phyloP scores from a whole-genome alignment of 768 basidiomycete species.

The Butyriboletus loyo region DNA sequence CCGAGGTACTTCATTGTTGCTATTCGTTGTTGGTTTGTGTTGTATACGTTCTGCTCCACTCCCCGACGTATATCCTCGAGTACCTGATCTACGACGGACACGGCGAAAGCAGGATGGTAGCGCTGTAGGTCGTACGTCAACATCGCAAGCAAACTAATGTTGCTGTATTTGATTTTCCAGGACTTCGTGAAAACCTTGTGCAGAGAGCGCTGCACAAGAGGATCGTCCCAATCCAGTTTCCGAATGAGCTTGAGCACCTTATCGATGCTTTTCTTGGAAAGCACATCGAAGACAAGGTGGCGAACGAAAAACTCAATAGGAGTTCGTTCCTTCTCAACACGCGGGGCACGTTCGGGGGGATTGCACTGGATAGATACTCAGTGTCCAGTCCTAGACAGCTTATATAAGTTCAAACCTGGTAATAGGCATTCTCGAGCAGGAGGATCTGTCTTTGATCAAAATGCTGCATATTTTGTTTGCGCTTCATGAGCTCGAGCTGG shows the following conservation, averaged over 20 bases:
- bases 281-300: conserved; percentile 91
- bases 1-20: conserved; percentile 94
- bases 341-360: conserved; percentile 88
- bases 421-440: conserved; percentile 95
- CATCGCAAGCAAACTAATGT: conserved; percentile 88
- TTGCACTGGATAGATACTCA: conserved; percentile 67
- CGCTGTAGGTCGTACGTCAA: conserved; percentile 92
- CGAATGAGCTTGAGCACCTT: conserved; percentile 91
- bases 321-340: conserved; percentile 79
- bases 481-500: conserved; percentile 89
- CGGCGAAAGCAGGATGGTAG: conserved; percentile 86
- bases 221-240: conserved; percentile 95
- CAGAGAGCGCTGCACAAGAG: conserved; percentile 54
- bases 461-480: conserved; percentile 92
- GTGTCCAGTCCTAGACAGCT: conserved; percentile 1
- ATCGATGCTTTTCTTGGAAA: conserved; percentile 91
- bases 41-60: conserved; percentile 92
- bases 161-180: conserved; percentile 95
- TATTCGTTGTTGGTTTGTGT: conserved; percentile 88
- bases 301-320: conserved; percentile 92
- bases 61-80: conserved; percentile 90
- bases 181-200: conserved; percentile 95
- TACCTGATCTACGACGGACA: conserved; percentile 90
- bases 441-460: conserved; percentile 88
- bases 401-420: conserved; percentile 58